Conservation (phyloP, 805 yeast genomes). For the Candida taoyuanica region DNA sequence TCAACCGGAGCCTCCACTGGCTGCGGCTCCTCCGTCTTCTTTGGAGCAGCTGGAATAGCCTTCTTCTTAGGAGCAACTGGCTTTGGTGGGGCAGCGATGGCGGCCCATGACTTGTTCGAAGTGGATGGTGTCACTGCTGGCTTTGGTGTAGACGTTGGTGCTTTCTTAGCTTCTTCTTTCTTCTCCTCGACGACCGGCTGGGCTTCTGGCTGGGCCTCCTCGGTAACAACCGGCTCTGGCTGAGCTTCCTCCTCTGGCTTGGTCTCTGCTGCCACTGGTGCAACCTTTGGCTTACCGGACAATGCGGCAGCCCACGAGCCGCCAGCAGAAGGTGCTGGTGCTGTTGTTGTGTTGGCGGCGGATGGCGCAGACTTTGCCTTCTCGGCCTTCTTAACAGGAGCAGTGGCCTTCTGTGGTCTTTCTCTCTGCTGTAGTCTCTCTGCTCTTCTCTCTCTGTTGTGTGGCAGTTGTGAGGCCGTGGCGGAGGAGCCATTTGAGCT, state of each 20-base stretch:
- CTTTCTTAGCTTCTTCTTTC: constrained; percentile 7
- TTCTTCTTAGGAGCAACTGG: constrained; percentile 24
- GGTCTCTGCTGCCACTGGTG: constrained; percentile 5
- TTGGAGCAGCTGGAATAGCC: constrained; percentile 19
- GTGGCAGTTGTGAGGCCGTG: no score
- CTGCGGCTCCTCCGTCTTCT: constrained; percentile 15
- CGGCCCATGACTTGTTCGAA: constrained; percentile 56
- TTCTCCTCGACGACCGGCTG: constrained; percentile 4
- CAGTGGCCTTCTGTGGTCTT: constrained; percentile 21
- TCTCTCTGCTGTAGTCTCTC: constrained; percentile 16
- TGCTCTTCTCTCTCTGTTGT: constrained; percentile 10
- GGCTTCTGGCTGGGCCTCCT: neutral
- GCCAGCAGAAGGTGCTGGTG: constrained; percentile 19
- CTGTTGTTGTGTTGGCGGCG: constrained; percentile 18
- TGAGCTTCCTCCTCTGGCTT: neutral
- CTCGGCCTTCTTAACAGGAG: constrained; percentile 14
- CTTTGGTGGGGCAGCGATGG: constrained; percentile 53
- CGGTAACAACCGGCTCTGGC: neutral
- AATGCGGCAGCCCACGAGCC: constrained; percentile 30
- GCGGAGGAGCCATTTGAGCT: constrained; percentile 16
- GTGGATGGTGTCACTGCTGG: constrained; percentile 25
- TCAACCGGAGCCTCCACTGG: constrained; percentile 12
- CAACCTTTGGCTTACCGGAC: constrained; percentile 20
- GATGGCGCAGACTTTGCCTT: constrained; percentile 15
- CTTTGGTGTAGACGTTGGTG: constrained; percentile 17